Conservation (phyloP, 2,329 filamentous ascomycete genomes). For the Beauveria asiatica region DNA sequence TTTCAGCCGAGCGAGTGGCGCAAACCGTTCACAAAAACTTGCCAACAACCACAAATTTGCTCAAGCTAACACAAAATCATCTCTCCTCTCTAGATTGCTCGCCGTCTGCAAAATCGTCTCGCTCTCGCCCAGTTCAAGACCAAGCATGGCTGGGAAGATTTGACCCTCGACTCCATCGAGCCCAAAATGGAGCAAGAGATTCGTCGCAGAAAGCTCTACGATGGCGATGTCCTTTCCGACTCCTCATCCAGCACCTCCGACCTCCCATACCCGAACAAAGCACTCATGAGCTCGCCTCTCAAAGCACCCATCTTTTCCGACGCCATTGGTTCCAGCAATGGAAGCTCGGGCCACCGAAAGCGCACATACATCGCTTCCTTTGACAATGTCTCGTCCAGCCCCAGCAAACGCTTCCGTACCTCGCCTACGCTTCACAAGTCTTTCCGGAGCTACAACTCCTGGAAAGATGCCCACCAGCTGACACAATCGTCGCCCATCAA, state of each 20-base stretch:
- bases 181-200: constrained; percentile 74
- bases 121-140: constrained; percentile 96
- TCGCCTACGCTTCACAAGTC: constrained; percentile 54
- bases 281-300: constrained; percentile 76
- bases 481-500: constrained; percentile 84
- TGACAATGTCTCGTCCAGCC: constrained; percentile 46
- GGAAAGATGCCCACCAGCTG: constrained; percentile 70
- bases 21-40: constrained; percentile 1
- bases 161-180: constrained; percentile 78
- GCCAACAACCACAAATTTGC: background rate
- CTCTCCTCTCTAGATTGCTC: constrained; percentile 62
- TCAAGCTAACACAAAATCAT: background rate
- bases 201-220: constrained; percentile 59
- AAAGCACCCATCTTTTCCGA: constrained; percentile 80
- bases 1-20: background rate
- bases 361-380: constrained; percentile 54
- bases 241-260: constrained; percentile 80
- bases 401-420: constrained; percentile 59
- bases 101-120: constrained; percentile 85
- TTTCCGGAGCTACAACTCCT: constrained; percentile 48
- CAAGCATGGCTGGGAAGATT: constrained; percentile 88
- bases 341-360: constrained; percentile 57
- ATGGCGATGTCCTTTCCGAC: constrained; percentile 73
- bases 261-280: constrained; percentile 57
- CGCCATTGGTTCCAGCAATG: constrained; percentile 62